phyloP scores from a whole-genome alignment of 768 basidiomycete species.

The Boletus rubropictus region DNA sequence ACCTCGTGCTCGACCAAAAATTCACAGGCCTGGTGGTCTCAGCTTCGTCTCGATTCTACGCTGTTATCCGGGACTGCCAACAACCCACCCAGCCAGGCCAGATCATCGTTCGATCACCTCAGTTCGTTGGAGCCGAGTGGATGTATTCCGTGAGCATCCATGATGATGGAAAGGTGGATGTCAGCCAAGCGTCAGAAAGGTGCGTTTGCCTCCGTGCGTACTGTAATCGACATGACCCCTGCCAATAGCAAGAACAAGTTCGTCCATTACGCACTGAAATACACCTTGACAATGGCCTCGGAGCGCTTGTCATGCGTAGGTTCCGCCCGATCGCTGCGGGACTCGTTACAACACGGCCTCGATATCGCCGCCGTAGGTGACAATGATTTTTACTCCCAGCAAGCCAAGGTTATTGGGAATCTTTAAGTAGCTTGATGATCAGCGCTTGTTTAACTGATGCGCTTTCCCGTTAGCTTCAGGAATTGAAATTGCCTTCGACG shows the following conservation, averaged over 20 bases:
- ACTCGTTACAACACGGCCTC: constrained; percentile 48
- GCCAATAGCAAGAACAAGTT: constrained; percentile 75
- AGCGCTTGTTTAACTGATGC: constrained; percentile 2
- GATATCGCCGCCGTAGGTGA: constrained; percentile 84
- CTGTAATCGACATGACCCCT: constrained; percentile 7
- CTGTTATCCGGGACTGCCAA: constrained; percentile 47
- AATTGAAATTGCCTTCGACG: constrained; percentile 54
- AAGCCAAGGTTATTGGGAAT: constrained; percentile 54
- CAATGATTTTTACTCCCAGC: constrained; percentile 98
- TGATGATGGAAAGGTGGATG: constrained; percentile 27
- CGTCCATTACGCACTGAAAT: constrained; percentile 82
- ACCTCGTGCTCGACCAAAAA: constrained; percentile 86
- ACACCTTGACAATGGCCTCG: constrained; percentile 60
- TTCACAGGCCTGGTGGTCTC: constrained; percentile 87
- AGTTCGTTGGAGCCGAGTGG: constrained; percentile 83
- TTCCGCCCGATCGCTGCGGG: constrained; percentile 39
- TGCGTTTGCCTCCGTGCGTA: neutral
- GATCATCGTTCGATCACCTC: constrained; percentile 82
- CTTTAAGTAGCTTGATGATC: neutral
- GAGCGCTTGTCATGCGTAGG: constrained; percentile 37
- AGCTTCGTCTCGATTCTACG: constrained; percentile 92
- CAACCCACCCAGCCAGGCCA: constrained; percentile 28
- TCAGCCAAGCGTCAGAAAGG: constrained; percentile 22
- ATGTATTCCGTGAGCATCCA: constrained; percentile 48
- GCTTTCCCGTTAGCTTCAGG: constrained; percentile 47